Evolutionary conservation across 805 yeast genomes (phyloP), one percentile per base, ranked within the genome.

Genomic region (Candida dajiaensis): DNA sequence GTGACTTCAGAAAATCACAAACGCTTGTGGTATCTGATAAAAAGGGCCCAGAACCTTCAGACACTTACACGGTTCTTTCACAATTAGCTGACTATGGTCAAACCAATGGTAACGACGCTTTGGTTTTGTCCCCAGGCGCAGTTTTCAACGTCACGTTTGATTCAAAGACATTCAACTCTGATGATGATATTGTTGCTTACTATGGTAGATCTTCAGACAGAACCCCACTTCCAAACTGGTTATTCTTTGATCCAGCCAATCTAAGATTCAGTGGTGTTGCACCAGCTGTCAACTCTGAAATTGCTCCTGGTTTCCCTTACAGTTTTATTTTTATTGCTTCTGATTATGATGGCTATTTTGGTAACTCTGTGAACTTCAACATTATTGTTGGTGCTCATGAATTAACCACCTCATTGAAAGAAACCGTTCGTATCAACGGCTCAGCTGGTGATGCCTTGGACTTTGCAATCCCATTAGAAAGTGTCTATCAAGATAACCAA

Each of bases 141-240:
- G 57, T 68, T 4, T 89, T 94, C 63, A 68, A 75, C 42, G 70
- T 94, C 48, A 65, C 78, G 25, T 89, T 94, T 58, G 78, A 81
- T 39, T 60, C 68, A 20, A 70, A 76, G 46, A 77, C 85, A 9
- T 94, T 90, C 61, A 63, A 70, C 50, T 74, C 82, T 4, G 66
- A 70, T 25, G 66, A 77, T 45, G 59, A 70, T 2, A 77, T 85
- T 28, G 71, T 76, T 16, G 81, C 83, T 9, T 88, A 85, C 67
- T 85, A 87, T 59, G 97, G 97, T 19, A 76, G 85, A 52, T 80
- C 90, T n/a, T 67, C 73, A 13, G 89, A 87, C 63, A 78, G 90
- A 61, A 77, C 96, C 1, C 92, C 99, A 3, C 72, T 94, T 46
- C 99, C 99, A 35, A 83, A 80, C 59, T 94, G 99, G 98, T 70